Base-by-base conservation (phyloP, 805 yeast species). In the Candida jianshihensis region DNA sequence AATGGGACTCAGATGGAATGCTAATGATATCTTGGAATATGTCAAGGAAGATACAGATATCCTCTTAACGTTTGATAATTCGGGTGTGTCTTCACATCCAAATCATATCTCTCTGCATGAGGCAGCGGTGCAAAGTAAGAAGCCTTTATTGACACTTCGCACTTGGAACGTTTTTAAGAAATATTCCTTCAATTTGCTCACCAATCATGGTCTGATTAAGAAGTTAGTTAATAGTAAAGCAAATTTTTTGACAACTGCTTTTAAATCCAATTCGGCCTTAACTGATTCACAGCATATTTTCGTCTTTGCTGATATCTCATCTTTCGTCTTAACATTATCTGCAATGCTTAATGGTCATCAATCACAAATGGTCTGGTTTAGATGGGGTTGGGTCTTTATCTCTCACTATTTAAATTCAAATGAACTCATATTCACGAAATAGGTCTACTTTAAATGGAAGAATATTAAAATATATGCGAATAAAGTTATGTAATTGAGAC, bases 281-380 rank as follows among this genome's bases (percentile, higher is more conserved):
- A 19, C 21, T 15, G 24, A 37, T 3, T 11, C 22, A n/a, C n/a
- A 26, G 21, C 8, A 13, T n/a, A 64, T 54, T 59, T 37, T 58
- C 63, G 38, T 63, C 59, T 38, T 59, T 70, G 29, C 63, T 31
- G 44, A 51, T 51, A 11, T 63, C 26, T 49, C 56, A 42, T 22
- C 55, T 0, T 34, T 44, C 0, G 39, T 61, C 1, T 37, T 63
- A 12, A 52, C 71, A 5, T 66, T 78, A 37, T 70, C 81, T 0
- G 83, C 95, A 4, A 87, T 90, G 96, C 62, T 79, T 3, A 68
- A 69, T 44, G 95, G 83, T 3, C 97, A 92, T 60, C 68, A 68
- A 43, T 77, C 95, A 2, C 98, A 92, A 57, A 84, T 92, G 84
- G 89, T 82, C 8, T 90, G 97, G 97, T 92, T 81, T 57, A 70